These are phyloP conservation scores for Kuraishia molischiana DNA, from an alignment of 805 yeast genomes.

Conservation along the genomic window DNA sequence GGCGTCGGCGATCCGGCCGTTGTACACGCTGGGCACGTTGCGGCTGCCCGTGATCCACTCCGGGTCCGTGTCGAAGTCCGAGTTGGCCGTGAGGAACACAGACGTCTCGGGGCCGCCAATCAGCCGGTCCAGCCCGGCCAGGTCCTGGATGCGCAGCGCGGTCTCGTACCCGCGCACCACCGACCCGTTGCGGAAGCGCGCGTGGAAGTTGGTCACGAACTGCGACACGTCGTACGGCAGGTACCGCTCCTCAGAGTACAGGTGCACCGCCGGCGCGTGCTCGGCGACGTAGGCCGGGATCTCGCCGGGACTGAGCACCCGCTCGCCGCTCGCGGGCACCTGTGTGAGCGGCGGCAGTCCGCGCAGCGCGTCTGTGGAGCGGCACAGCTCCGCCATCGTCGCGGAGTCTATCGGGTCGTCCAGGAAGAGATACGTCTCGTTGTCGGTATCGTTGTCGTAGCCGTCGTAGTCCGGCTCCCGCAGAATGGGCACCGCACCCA, in stretches of 20 bases:
- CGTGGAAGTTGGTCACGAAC: constrained; percentile 57
- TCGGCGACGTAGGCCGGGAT: constrained; percentile 57
- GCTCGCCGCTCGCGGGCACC: constrained; percentile 22
- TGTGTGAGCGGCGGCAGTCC: constrained; percentile 25
- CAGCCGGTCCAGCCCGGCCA: constrained; percentile 22
- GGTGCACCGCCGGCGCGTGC: constrained; percentile 68
- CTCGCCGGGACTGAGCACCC: constrained; percentile 37
- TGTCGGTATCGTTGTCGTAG: too few species aligned
- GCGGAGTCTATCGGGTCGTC: constrained; percentile 1
- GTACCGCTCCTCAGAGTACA: constrained; percentile 83
- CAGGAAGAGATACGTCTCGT: neutral
- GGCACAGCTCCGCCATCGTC: constrained; percentile 5
- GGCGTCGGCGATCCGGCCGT: constrained; percentile 65
- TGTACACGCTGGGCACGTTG: constrained; percentile 59
- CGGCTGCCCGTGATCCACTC: constrained; percentile 75
- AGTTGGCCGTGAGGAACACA: constrained; percentile 53
- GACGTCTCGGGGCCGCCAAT: constrained; percentile 18
- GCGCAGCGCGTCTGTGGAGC: constrained; percentile 10
- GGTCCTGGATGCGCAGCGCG: constrained; percentile 19
- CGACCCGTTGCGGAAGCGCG: constrained; percentile 42
- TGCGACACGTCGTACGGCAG: constrained; percentile 73
- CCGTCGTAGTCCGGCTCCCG: too few species aligned
- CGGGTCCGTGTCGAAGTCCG: constrained; percentile 66
- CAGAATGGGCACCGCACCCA: too few species aligned
- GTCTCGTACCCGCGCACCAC: constrained; percentile 16